Percentiles rank a stretch among this genome's conserved stretches.
Conservation (phyloP, 2,329 filamentous ascomycete genomes). For the Sarocladium strictum region DNA sequence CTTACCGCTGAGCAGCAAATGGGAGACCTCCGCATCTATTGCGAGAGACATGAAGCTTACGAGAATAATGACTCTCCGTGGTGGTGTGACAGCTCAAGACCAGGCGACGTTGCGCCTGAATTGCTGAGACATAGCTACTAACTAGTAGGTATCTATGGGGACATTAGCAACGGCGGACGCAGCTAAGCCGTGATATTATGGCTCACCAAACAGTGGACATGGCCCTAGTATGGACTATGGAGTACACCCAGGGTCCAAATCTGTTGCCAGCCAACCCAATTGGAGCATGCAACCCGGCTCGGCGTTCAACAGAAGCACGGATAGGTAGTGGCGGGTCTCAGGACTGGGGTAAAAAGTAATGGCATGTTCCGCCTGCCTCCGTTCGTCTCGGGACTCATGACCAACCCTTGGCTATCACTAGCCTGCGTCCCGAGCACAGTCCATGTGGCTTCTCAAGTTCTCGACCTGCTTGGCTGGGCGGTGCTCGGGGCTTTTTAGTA, state of each 20-base stretch:
- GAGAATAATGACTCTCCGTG: not conserved
- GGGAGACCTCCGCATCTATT: not conserved
- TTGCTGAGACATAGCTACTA: not conserved
- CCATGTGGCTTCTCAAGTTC: slow-evolving; percentile 4
- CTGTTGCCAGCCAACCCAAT: not conserved
- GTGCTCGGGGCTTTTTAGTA: not conserved
- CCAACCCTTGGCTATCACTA: not conserved
- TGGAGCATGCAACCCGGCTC: not conserved
- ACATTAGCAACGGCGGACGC: not conserved
- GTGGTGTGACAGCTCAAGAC: not conserved
- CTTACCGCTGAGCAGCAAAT: not conserved
- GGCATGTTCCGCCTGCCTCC: not conserved
- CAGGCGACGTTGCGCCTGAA: not conserved
- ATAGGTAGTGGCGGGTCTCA: not conserved
- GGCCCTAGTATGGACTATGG: not conserved
- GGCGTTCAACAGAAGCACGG: not conserved
- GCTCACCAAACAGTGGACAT: not conserved
- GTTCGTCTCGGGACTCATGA: not conserved
- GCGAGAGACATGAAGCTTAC: not conserved
- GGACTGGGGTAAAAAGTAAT: not conserved
- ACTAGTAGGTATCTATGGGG: too few species aligned
- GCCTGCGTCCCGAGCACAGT: slow-evolving; percentile 4
- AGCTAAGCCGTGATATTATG: slow-evolving; percentile 4
- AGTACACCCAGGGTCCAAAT: not conserved
- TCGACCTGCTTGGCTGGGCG: not conserved